A percentile compares a stretch with the other conserved stretches of the same genome.
phyloP scores from a whole-genome alignment of 768 basidiomycete species.

The Trametes maxima region DNA sequence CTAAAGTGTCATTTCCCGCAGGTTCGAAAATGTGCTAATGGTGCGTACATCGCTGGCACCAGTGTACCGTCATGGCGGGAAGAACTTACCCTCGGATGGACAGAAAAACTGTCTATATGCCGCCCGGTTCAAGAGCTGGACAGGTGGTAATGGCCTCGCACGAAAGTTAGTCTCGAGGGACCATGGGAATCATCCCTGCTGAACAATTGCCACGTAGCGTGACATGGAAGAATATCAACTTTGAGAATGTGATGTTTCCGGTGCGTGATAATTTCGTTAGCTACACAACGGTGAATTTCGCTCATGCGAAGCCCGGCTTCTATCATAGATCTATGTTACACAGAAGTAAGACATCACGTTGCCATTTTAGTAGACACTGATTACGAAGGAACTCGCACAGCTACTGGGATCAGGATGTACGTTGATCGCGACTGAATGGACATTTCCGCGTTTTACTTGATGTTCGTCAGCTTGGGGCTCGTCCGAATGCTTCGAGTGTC shows the following conservation, averaged over 20 bases:
- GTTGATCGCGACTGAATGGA: conserved; percentile 10
- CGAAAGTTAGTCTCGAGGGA: conserved; percentile 42
- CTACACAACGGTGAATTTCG: neutral
- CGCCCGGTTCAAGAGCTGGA: conserved; percentile 72
- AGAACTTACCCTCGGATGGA: neutral
- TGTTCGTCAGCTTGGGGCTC: conserved; percentile 38
- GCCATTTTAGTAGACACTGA: neutral
- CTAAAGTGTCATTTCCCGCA: neutral
- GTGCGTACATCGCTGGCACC: conserved; percentile 11
- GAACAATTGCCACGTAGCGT: conserved; percentile 37
- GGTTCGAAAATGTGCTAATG: conserved; percentile 35
- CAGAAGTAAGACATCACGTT: conserved; percentile 52
- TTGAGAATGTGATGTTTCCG: conserved; percentile 56
- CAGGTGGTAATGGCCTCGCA: conserved; percentile 60
- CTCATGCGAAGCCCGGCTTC: no score
- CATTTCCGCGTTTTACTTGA: neutral
- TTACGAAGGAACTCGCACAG: conserved; percentile 32
- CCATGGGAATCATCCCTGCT: neutral
- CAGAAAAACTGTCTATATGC: conserved; percentile 56
- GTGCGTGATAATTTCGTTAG: conserved; percentile 32
- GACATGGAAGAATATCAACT: conserved; percentile 60
- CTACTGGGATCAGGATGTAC: conserved; percentile 64
- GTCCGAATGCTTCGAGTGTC: conserved; percentile 44
- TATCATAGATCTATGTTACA: conserved; percentile 55
- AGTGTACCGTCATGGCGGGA: neutral